phyloP scores from a whole-genome alignment of 208 protist genomes.

The Acanthamoeba quina region DNA sequence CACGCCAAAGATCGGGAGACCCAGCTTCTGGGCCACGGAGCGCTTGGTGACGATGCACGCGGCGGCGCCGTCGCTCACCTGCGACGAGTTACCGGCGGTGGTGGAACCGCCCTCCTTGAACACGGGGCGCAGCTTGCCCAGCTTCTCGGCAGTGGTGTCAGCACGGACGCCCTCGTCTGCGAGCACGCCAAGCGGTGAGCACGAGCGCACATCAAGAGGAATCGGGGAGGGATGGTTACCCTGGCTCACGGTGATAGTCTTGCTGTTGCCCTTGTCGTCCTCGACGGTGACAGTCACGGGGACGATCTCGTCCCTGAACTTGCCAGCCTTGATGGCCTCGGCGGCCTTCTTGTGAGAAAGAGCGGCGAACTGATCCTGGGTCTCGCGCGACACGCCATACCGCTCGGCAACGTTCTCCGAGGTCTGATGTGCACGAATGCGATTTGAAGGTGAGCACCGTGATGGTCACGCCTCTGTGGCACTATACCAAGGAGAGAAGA shows the following conservation, averaged over 20 bases:
- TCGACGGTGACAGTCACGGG: slow-evolving; percentile 78
- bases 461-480: too few relatives aligned
- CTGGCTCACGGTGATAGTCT: slow-evolving; percentile 76
- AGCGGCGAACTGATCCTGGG: slow-evolving; percentile 82
- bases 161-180: slow-evolving; percentile 87
- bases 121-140: slow-evolving; percentile 74
- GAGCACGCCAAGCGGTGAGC: too few relatives aligned
- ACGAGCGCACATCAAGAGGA: too few relatives aligned
- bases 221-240: neutral
- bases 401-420: slow-evolving; percentile 82
- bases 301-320: slow-evolving; percentile 82
- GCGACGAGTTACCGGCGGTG: slow-evolving; percentile 90
- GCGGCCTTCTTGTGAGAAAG: slow-evolving; percentile 86
- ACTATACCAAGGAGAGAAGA: too few relatives aligned
- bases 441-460: neutral
- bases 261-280: slow-evolving; percentile 78
- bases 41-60: slow-evolving; percentile 76
- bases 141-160: slow-evolving; percentile 81
- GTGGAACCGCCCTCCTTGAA: slow-evolving; percentile 86
- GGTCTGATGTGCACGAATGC: slow-evolving; percentile 45
- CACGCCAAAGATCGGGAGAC: slow-evolving; percentile 77
- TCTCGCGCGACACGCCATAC: slow-evolving; percentile 83
- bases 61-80: slow-evolving; percentile 86
- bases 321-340: slow-evolving; percentile 80
- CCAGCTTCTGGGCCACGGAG: slow-evolving; percentile 76